phyloP scores from a whole-genome alignment of 169 alveolate genomes.

The Plasmodium malariae region DNA sequence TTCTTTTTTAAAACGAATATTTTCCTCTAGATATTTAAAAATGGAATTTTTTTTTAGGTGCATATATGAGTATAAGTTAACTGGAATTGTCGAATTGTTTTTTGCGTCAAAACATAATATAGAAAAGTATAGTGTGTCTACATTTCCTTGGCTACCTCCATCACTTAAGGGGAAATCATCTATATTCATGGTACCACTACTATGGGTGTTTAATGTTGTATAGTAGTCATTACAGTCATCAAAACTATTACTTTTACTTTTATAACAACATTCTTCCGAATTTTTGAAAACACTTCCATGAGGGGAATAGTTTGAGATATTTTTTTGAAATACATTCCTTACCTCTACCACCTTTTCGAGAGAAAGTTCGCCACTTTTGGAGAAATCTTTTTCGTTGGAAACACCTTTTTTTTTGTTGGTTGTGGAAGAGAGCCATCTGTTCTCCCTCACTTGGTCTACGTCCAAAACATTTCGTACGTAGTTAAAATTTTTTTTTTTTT shows the following conservation, averaged over 20 bases:
- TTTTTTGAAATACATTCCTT: too few relatives aligned
- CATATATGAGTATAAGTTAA: slow-evolving; percentile 37
- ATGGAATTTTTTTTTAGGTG: slow-evolving; percentile 40
- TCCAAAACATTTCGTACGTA: background rate
- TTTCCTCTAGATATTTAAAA: slow-evolving; percentile 57
- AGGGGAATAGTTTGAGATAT: too few relatives aligned
- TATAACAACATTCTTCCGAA: background rate
- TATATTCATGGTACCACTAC: too few relatives aligned
- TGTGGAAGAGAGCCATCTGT: too few relatives aligned
- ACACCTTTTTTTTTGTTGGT: too few relatives aligned
- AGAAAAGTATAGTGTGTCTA: slow-evolving; percentile 9
- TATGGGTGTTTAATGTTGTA: too few relatives aligned
- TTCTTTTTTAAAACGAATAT: slow-evolving; percentile 20
- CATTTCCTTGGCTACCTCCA: background rate
- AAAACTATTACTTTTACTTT: background rate
- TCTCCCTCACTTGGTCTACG: too few relatives aligned
- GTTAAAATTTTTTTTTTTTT: background rate
- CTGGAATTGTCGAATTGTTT: slow-evolving; percentile 22
- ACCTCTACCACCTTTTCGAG: background rate
- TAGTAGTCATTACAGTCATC: too few relatives aligned
- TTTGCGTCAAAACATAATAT: slow-evolving; percentile 25
- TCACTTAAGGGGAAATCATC: background rate
- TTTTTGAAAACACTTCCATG: too few relatives aligned
- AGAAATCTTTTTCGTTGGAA: too few relatives aligned
- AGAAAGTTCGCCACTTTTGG: background rate